Base-by-base conservation (phyloP, 805 yeast species). In the Kodamaea kaohsiungensis region DNA sequence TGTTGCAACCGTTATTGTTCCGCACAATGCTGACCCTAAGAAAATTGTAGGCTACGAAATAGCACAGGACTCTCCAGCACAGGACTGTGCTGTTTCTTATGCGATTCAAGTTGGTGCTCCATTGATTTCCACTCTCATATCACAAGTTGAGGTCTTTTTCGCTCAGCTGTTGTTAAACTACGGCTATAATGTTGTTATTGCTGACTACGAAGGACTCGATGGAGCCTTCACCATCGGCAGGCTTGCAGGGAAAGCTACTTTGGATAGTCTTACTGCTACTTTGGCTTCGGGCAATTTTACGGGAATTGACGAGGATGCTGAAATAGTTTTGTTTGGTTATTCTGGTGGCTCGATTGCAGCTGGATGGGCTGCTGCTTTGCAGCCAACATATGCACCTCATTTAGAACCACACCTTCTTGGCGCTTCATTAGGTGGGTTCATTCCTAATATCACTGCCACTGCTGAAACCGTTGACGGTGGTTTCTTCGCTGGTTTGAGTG, bases 351-450 rank as follows among this genome's bases (percentile, higher is more conserved):
- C 67, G 2, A 52, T 65, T 25, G 64, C 69, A 7, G 49, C 64
- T 1, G 59, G 64, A 2, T 65, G 70, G 70, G 68, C 66, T 7
- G 60, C 67, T 2, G 57, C 60, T 1, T 49, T 65, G 33, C 66
- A 63, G 47, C 68, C 67, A 7, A 15, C 46, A 7, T 65, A 65
- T 43, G 69, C 70, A 0, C 69, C 68, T 0, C 66, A 65, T 15
- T 57, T 64, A 38, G 39, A 42, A 13, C 12, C 22, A 5, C 48
- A 49, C 18, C 43, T 58, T 33, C 10, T 63, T 57, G 78, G 76
- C 10, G 73, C 64, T 8, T 72, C 72, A 0, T 27, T 70, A 10
- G 77, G 77, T 7, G 77, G 77, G 2, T 63, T 70, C 60, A 71
- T 68, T 12, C 64, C 72, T 12, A 69, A 72, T 49, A 57, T 71